Conservation (phyloP, 1,139 yeast species). For the Geotrichum siamense region DNA sequence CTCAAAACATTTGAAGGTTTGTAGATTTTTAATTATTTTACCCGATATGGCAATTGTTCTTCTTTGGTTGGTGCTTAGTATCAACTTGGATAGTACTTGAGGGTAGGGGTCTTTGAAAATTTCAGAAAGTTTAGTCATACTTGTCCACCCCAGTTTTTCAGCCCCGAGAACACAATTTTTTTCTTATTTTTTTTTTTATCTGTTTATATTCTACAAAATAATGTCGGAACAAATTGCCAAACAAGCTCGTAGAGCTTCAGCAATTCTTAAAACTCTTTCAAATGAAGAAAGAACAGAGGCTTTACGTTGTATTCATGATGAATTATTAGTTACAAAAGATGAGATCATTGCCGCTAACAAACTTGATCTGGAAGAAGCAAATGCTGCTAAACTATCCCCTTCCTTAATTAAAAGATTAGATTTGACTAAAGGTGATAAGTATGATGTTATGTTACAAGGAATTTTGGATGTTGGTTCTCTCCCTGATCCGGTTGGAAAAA, state of each 20-base stretch:
- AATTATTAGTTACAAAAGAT: constrained; percentile 50
- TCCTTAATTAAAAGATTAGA: constrained; percentile 80
- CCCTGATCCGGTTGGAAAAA: constrained; percentile 84
- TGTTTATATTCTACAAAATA: too few relatives aligned
- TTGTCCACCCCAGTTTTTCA: too few relatives aligned
- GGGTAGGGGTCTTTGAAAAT: too few relatives aligned
- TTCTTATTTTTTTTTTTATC: too few relatives aligned
- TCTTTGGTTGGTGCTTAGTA: too few relatives aligned
- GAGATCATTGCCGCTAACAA: constrained; percentile 65
- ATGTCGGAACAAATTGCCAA: constrained; percentile 71
- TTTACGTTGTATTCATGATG: constrained; percentile 62
- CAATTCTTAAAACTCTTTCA: constrained; percentile 66
- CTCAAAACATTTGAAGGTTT: too few relatives aligned
- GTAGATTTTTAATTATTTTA: too few relatives aligned
- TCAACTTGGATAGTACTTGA: too few relatives aligned
- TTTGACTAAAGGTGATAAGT: constrained; percentile 72
- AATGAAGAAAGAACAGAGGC: constrained; percentile 71
- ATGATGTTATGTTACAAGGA: constrained; percentile 91
- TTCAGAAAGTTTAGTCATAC: too few relatives aligned
- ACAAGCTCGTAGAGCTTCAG: constrained; percentile 71
- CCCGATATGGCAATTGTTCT: too few relatives aligned
- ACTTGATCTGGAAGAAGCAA: constrained; percentile 67
- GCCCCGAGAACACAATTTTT: too few relatives aligned
- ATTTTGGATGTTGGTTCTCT: constrained; percentile 81
- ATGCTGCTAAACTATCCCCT: constrained; percentile 47